Evolutionary conservation across 768 basidiomycete species (phyloP), one percentile per base, ranked within the genome.

Genomic region (Clathrus columnatus): DNA sequence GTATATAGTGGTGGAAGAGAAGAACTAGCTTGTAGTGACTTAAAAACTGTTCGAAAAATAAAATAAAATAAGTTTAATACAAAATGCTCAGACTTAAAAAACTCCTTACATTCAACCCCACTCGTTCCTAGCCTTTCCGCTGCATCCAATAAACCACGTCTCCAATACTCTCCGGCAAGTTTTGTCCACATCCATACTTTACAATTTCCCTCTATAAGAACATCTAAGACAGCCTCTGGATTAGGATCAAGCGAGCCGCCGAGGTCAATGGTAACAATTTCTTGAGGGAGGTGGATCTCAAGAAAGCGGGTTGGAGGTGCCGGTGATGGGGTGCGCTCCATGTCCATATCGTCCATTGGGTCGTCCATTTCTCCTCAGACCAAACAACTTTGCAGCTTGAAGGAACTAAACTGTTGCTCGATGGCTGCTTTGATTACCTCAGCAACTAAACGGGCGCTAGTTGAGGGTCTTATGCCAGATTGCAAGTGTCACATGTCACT

Each of bases 181-280:
- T 81, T 82, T 1, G 87, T 82, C 90, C 90, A 94, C 10, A 85
- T 80, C 65, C 78, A 81, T 17, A 82, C 81, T 57, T 73, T 81
- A 53, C 85, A 88, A 54, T 83, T 80, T 0, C 84, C 85, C 27
- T 87, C 83, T 56, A 76, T 79, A 48, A 93, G 67, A 3, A 93
- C 68, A 61, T 86, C 83, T 48, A 87, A 71, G 1, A 91, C 81
- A 58, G 88, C 85, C 58, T 85, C 82, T 6, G 85, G 82, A 63
- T 81, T 83, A 4, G 83, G 82, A 68, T 90, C 87, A 50, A 98
- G 83, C 7, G 36, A 36, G 62, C 85, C 74, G 72, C 90, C 87
- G 36, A 97, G 78, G 73, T 95, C 89, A 57, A 97, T 84, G 20
- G 88, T 87, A 57, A 94, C 87, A 64, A 89, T 80, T 70, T 94